Base-by-base conservation (phyloP, 768 basidiomycete species). In the Tylopilus felleus region DNA sequence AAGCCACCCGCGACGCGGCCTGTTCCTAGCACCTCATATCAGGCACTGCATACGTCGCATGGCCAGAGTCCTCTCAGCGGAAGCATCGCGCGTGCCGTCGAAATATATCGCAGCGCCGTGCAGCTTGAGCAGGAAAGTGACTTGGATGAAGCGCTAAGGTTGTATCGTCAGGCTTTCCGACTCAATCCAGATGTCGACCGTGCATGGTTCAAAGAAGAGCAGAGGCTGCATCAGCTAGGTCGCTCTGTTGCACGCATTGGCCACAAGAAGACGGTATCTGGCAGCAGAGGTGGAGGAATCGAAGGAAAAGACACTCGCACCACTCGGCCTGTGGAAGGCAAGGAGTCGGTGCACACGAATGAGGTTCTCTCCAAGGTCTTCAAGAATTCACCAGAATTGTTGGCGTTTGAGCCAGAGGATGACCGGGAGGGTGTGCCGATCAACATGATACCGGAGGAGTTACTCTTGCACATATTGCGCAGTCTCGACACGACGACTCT, bases 91-190 rank as follows among this genome's bases (percentile, higher is more conserved):
- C 72, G 66, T 44, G 90, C 90, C 5, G 72, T 92, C 42, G 78
- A 79, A 9, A 60, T 85, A 13, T 97, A 96, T 67, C 71, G 79
- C 27, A 76, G 72, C 19, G 93, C 93, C 9, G 78, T 93, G 28
- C 76, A 82, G 36, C 75, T 80, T 43, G 93, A 97, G 68, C 87
- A 90, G 65, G 73, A 71, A 41, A 83, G 91, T 36, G 74, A 87
- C 55, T 74, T 92, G 46, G 88, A 93, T 58, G 82, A 86, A 31
- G 93, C 93, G 12, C 70, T 93, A 10, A 64, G 70, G 23, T 71
- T 93, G 8, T 97, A 96, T 63, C 83, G 90, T 10, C 81, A 82
- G 56, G 90, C 90, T 2, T 94, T 93, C 67, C 81, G 86, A 49
- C 72, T 87, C 71, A 81, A 93, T 55, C 75, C 86, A 33, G 74